Conservation (phyloP, 2,329 filamentous ascomycete species). For the Hirsutella minnesotensis region DNA sequence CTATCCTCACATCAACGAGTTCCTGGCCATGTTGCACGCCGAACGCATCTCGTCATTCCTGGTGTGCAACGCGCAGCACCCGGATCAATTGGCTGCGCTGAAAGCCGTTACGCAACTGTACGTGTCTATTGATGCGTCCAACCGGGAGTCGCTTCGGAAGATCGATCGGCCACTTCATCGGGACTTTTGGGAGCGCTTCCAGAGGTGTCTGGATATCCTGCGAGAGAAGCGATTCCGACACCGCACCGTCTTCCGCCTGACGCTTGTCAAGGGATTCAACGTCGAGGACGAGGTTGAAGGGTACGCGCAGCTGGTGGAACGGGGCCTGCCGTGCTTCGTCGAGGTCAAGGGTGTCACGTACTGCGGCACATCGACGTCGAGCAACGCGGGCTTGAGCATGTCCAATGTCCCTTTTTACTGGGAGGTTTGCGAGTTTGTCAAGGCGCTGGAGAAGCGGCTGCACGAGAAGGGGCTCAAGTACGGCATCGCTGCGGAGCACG, state of each 20-base stretch:
- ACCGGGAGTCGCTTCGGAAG: conserved; percentile 72
- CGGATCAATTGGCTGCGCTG: conserved; percentile 73
- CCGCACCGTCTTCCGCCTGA: conserved; percentile 87
- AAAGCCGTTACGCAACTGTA: conserved; percentile 89
- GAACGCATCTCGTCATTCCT: conserved; percentile 89
- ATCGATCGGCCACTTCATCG: conserved; percentile 89
- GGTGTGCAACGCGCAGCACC: conserved; percentile 95
- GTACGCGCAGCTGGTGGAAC: conserved; percentile 80
- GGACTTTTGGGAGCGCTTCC: conserved; percentile 96
- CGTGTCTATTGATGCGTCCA: conserved; percentile 89
- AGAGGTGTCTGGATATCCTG: conserved; percentile 79
- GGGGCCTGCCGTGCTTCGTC: conserved; percentile 79
- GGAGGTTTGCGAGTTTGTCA: conserved; percentile 76
- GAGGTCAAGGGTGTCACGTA: conserved; percentile 97
- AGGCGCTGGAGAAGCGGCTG: conserved; percentile 59
- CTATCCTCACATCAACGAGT: conserved; percentile 94
- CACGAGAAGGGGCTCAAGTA: conserved; percentile 62
- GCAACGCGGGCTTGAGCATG: conserved; percentile 85
- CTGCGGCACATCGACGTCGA: conserved; percentile 80
- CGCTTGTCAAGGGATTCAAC: conserved; percentile 96
- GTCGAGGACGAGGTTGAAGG: conserved; percentile 85
- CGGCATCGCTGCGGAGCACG: conserved; percentile 88
- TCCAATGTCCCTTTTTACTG: conserved; percentile 93
- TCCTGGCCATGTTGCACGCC: conserved; percentile 68
- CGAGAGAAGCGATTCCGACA: conserved; percentile 73